Base-by-base conservation (phyloP, 2,329 filamentous ascomycete genomes). In the Cladosporium sp. region DNA sequence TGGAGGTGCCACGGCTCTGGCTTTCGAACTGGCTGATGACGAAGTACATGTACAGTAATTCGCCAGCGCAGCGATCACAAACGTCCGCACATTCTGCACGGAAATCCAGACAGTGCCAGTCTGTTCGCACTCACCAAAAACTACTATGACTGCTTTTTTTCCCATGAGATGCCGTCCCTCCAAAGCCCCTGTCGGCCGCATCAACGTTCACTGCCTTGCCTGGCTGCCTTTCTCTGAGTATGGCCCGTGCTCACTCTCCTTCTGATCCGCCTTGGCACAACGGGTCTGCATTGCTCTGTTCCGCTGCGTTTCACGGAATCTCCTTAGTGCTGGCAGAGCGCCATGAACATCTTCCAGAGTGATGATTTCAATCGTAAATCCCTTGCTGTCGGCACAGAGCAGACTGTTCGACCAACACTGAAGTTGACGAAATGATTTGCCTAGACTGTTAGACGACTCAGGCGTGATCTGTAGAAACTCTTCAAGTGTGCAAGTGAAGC, bases 191-290 rank as follows among this genome's bases (percentile, higher is more conserved):
- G 8, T n/a, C n/a, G 12, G 32, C 12, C 13, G 32, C 32, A n/a
- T n/a, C 32, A 32, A 20, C 43, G 24, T 12, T 20, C 44, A 13
- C 12, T 40, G 36, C 39, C 44, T 47, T 47, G 44, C 44, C 36
- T 47, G 11, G 22, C 36, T 29, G 44, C 44, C 34, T 29, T 27
- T 32, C 20, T n/a, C 20, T 13, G 15, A 39, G 27, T n/a, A 17
- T 45, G 43, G 44, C 24, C 44, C 24, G 44, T 47, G 44, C 44
- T 20, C 19, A 18, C 15, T n/a, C 7, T n/a, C 13, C n/a, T n/a
- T 17, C 13, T 7, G 13, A 15, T 4, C 9, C 11, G 13, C 32
- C 32, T 36, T 36, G 32, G 32, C 32, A 17, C 32, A 36, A 27
- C 22, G 22, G 32, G 7, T 36, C n/a, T 36, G 32, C 12, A 27